Evolutionary conservation across 129 eudicot genomes (phyloP).

Genomic region (Rutidosis leptorrhynchoides): DNA sequence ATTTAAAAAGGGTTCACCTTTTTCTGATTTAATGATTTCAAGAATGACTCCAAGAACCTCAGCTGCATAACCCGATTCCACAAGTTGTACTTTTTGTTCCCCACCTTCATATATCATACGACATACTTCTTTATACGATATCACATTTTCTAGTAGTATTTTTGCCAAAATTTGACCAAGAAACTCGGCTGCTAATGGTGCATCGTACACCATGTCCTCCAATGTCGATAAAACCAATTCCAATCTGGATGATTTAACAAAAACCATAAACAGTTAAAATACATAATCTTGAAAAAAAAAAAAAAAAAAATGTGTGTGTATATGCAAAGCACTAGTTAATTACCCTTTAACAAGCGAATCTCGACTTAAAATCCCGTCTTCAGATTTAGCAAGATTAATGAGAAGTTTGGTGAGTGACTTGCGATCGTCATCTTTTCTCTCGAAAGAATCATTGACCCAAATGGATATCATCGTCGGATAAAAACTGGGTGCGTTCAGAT

Average conservation of each 20-base stretch:
- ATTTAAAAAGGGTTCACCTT: conserved; percentile 59
- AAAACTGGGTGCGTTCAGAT: conserved; percentile 71
- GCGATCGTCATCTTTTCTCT: conserved; percentile 87
- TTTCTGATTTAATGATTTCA: conserved; percentile 58
- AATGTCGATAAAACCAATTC: conserved; percentile 62
- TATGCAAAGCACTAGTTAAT: conserved; percentile 32
- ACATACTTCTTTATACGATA: conserved; percentile 57
- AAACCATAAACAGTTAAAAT: background rate
- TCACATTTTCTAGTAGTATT: conserved; percentile 52
- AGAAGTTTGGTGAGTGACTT: conserved; percentile 69
- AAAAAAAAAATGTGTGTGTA: background rate
- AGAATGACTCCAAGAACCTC: conserved; percentile 75
- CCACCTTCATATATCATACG: conserved; percentile 77
- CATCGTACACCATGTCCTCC: conserved; percentile 85
- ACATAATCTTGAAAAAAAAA: background rate
- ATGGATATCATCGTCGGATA: conserved; percentile 76
- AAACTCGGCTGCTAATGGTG: conserved; percentile 91
- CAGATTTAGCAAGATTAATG: conserved; percentile 58
- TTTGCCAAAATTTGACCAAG: conserved; percentile 70
- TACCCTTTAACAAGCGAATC: conserved; percentile 83
- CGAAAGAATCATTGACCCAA: conserved; percentile 91
- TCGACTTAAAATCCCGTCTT: conserved; percentile 48
- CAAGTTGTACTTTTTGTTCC: conserved; percentile 73
- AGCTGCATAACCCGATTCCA: conserved; percentile 71
- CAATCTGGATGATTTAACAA: conserved; percentile 46